These are phyloP conservation scores for Trametes elegans DNA, from an alignment of 768 basidiomycete species.

Conservation along the genomic window DNA sequence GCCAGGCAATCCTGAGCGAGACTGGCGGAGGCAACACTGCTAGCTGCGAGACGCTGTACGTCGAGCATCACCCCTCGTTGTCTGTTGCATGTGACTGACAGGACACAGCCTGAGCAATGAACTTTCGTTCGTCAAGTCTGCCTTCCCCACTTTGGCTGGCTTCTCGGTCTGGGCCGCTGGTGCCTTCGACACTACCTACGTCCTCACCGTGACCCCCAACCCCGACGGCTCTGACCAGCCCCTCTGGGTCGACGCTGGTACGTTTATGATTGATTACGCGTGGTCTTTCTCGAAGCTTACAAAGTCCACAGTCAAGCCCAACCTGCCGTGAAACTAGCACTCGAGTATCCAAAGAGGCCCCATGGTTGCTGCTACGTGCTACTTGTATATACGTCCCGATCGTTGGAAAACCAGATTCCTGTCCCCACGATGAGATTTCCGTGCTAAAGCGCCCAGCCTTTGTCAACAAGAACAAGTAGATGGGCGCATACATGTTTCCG, in stretches of 20 bases:
- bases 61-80: conserved; percentile 1
- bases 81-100: neutral
- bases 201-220: conserved; percentile 48
- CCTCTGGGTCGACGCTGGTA: conserved; percentile 42
- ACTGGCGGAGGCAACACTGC: conserved; percentile 44
- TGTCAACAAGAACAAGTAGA: too few species aligned
- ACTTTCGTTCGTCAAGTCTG: conserved; percentile 44
- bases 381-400: too few species aligned
- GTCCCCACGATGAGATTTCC: too few species aligned
- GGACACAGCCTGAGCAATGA: conserved; percentile 37
- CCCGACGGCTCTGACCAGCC: conserved; percentile 47
- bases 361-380: too few species aligned
- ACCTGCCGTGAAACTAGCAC: conserved; percentile 26
- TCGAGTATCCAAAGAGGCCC: too few species aligned
- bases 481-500: too few species aligned
- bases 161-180: conserved; percentile 56
- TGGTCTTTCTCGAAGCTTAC: too few species aligned
- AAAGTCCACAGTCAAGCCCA: conserved; percentile 22
- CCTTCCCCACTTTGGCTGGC: conserved; percentile 44
- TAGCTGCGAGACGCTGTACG: conserved; percentile 36
- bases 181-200: conserved; percentile 49
- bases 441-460: too few species aligned
- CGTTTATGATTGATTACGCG: conserved; percentile 16
- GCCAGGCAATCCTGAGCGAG: conserved; percentile 44
- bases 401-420: too few species aligned